phyloP scores from a whole-genome alignment of 2,329 filamentous ascomycete species.

The Pseudopyricularia cyperi region DNA sequence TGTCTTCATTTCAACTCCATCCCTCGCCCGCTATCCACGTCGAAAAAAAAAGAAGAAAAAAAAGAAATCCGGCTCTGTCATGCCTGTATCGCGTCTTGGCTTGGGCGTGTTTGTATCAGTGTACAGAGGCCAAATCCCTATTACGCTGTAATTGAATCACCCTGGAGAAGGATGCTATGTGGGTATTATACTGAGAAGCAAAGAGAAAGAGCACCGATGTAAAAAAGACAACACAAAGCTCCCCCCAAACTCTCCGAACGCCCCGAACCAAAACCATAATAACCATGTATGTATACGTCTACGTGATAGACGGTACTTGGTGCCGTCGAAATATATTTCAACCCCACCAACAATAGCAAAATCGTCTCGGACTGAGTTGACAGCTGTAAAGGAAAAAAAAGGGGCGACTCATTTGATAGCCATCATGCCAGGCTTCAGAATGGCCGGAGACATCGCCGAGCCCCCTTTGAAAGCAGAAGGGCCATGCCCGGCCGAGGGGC shows the following conservation, averaged over 20 bases:
- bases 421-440: neutral
- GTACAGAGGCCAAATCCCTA: neutral
- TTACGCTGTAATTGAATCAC: neutral
- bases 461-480: neutral
- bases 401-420: neutral
- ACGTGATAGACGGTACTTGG: neutral
- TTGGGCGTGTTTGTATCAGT: neutral
- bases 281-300: neutral
- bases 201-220: neutral
- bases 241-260: neutral
- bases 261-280: neutral
- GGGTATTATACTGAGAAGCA: neutral
- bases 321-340: neutral
- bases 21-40: too few relatives aligned
- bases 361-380: neutral
- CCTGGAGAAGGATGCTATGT: neutral
- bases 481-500: neutral
- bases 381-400: neutral
- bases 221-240: neutral
- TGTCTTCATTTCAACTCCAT: too few relatives aligned
- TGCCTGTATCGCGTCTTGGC: neutral
- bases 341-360: neutral
- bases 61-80: neutral
- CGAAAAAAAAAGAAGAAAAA: too few relatives aligned
- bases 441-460: neutral